Conservation (phyloP, 306 rosid genomes). For the barrel medic (Medicago truncatula) region MtrunA17r5.0-ANR NC_053048.1:7152001-7152500, state of each 20-base stretch:
- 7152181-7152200: conserved; percentile 41
- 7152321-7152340: conserved; percentile 45
- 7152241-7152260: conserved; percentile 37
- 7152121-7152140: too few relatives aligned
- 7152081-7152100: too few relatives aligned
- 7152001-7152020: too few relatives aligned
- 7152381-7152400: conserved; percentile 47
- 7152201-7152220: conserved; percentile 44
- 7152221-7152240: conserved; percentile 39
- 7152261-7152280: conserved; percentile 46
- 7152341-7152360: conserved; percentile 52
- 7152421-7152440: conserved; percentile 40
- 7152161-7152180: conserved; percentile 21
- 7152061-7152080: too few relatives aligned
- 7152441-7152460: conserved; percentile 26
- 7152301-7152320: conserved; percentile 39
- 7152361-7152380: conserved; percentile 52
- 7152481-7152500: not conserved
- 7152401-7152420: conserved; percentile 21
- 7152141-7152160: not conserved
- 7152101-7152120: too few relatives aligned
- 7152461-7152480: not conserved
- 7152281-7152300: conserved; percentile 40
- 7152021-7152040: too few relatives aligned
- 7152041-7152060: too few relatives aligned